Evolutionary conservation across 2,329 filamentous ascomycete genomes (phyloP).

Genomic region (Fusarium sp.): DNA sequence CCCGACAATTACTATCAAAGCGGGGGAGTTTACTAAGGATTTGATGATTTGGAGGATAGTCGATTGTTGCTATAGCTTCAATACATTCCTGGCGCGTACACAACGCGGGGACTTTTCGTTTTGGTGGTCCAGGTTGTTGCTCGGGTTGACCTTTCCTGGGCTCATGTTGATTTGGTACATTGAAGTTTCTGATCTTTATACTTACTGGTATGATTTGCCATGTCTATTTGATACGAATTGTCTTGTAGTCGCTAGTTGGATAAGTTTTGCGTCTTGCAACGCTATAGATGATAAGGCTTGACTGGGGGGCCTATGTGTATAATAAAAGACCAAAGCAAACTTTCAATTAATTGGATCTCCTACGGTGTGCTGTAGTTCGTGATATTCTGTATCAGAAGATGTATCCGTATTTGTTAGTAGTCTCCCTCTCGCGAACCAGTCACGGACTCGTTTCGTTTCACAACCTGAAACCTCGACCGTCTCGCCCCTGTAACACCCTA

Average conservation of each 20-base stretch:
- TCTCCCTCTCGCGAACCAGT: conserved; percentile 26
- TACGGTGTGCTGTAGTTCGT: background rate
- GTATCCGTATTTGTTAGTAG: background rate
- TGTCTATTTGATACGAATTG: background rate
- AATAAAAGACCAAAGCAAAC: no score
- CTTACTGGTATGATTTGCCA: background rate
- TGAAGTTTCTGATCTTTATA: background rate
- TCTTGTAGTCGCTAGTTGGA: background rate
- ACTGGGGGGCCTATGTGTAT: background rate
- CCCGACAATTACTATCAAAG: conserved; percentile 66
- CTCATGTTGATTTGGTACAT: background rate
- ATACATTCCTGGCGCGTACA: conserved; percentile 1
- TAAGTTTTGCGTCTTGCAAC: background rate
- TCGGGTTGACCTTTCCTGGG: background rate
- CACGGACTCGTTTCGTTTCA: conserved; percentile 19
- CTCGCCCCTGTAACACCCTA: conserved; percentile 34
- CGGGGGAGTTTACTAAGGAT: conserved; percentile 45
- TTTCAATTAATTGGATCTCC: no score
- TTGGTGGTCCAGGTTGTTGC: background rate
- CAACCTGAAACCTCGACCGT: conserved; percentile 42
- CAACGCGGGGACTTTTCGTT: background rate
- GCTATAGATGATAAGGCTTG: background rate
- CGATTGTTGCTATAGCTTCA: conserved; percentile 3
- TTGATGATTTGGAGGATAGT: background rate
- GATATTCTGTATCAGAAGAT: background rate